Base-by-base conservation (phyloP, 2,329 filamentous ascomycete genomes). In the Ceratocystis destructans region DNA sequence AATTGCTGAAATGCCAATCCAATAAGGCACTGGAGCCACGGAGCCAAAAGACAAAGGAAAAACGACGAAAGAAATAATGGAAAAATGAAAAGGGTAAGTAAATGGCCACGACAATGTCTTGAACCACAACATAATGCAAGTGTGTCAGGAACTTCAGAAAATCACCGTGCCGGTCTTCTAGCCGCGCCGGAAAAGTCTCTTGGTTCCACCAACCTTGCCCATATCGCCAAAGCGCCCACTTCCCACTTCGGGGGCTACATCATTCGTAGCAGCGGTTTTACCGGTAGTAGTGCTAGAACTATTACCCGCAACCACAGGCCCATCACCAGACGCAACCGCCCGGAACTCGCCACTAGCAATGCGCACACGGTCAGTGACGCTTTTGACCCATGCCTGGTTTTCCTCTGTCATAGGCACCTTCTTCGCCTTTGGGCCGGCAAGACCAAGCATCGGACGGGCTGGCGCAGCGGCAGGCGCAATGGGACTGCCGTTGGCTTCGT, bases 341-440 rank as follows among this genome's bases (percentile, higher is more conserved):
- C 86, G 85, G 25, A 86, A 87, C 73, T 85, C 85, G 66, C 82
- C 82, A 72, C 86, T 89, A 68, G 85, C 87, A 61, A 85, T 80
- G 68, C 87, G 83, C 50, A 91, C 89, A 72, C 89, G 87, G 72
- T 89, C 87, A 76, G 90, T 87, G 77, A 94, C 87, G 69, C 85
- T 89, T 74, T 92, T 87, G 8, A 94, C 87, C 89, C 89, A 94
- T 48, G 86, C 85, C 67, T 84, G 80, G 72, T 87, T 89, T 75
- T 91, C 86, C 66, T 86, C 84, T 66, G 85, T 88, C 76, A 85
- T 88, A 72, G 80, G 82, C 6, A 83, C 80, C 70, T 82, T 83
- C 74, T 83, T 87, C 45, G 81, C 79, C 61, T 82, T 83, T 1
- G 88, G 88, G 0, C 88, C 88, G 0, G 87, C 87, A 62, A 91